phyloP scores from a whole-genome alignment of 768 basidiomycete genomes.

The Amanita rimosa region DNA sequence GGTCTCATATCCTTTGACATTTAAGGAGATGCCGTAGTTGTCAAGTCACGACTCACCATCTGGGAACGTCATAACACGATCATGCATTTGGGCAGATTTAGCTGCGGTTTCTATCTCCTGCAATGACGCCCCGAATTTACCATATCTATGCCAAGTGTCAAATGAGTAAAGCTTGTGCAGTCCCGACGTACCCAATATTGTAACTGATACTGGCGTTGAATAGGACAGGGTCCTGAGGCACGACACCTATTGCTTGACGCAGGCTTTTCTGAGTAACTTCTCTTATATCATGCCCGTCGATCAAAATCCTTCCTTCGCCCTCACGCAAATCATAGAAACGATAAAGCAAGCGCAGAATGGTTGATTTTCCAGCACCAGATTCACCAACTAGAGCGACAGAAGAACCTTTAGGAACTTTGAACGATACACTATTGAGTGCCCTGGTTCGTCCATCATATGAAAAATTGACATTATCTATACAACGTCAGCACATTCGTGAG shows the following conservation, averaged over 20 bases:
- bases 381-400: slow-evolving; percentile 88
- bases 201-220: slow-evolving; percentile 65
- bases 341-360: slow-evolving; percentile 79
- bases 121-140: slow-evolving; percentile 55
- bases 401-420: slow-evolving; percentile 78
- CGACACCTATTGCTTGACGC: slow-evolving; percentile 76
- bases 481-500: slow-evolving; percentile 2
- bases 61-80: slow-evolving; percentile 73
- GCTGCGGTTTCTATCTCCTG: slow-evolving; percentile 78
- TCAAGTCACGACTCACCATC: slow-evolving; percentile 31
- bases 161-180: not conserved
- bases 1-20: slow-evolving; percentile 53
- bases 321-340: slow-evolving; percentile 84
- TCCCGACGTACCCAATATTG: slow-evolving; percentile 52
- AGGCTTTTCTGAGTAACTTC: slow-evolving; percentile 77
- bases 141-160: slow-evolving; percentile 39
- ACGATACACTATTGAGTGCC: slow-evolving; percentile 70
- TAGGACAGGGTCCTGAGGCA: slow-evolving; percentile 76
- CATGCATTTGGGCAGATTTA: slow-evolving; percentile 79
- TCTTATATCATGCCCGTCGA: slow-evolving; percentile 81
- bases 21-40: slow-evolving; percentile 2
- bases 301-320: slow-evolving; percentile 68
- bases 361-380: slow-evolving; percentile 74
- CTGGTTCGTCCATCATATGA: slow-evolving; percentile 67
- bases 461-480: slow-evolving; percentile 72